Evolutionary conservation across 176 grass and related monocot species (phyloP).

Genomic region (Urochloa ruziziensis): DNA sequence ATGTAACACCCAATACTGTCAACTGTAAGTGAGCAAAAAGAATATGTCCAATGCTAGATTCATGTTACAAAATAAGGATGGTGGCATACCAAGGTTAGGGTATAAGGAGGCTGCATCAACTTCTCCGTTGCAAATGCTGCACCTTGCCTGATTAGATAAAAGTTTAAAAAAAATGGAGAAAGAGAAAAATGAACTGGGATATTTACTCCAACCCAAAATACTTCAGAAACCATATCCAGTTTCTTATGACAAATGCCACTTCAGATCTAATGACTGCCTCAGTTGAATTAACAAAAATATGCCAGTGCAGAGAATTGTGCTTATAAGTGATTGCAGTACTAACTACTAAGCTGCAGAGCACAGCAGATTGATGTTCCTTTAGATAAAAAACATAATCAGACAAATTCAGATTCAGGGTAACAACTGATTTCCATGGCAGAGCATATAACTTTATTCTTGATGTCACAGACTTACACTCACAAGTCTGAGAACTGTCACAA

Average conservation of each 20-base stretch:
- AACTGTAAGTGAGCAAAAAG: slow-evolving; percentile 24
- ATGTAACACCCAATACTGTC: slow-evolving; percentile 20
- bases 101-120: slow-evolving; percentile 39
- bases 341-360: neutral
- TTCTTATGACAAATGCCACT: neutral
- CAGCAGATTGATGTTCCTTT: neutral
- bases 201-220: neutral
- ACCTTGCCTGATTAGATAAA: slow-evolving; percentile 51
- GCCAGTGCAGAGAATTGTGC: neutral
- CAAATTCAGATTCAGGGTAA: neutral
- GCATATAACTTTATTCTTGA: neutral
- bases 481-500: neutral
- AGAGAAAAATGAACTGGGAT: neutral
- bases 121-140: slow-evolving; percentile 60
- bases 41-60: slow-evolving; percentile 11
- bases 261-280: neutral
- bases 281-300: neutral
- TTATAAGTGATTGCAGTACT: neutral
- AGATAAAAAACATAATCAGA: neutral
- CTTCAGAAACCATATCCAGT: neutral
- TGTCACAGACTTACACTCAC: neutral
- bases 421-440: neutral
- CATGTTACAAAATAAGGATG: neutral
- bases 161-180: neutral
- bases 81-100: slow-evolving; percentile 53